A percentile compares a stretch with the other conserved stretches of the same genome.
Evolutionary conservation across 306 rosid genomes (phyloP).

Genomic region (Amphicarpaea edgeworthii): DNA sequence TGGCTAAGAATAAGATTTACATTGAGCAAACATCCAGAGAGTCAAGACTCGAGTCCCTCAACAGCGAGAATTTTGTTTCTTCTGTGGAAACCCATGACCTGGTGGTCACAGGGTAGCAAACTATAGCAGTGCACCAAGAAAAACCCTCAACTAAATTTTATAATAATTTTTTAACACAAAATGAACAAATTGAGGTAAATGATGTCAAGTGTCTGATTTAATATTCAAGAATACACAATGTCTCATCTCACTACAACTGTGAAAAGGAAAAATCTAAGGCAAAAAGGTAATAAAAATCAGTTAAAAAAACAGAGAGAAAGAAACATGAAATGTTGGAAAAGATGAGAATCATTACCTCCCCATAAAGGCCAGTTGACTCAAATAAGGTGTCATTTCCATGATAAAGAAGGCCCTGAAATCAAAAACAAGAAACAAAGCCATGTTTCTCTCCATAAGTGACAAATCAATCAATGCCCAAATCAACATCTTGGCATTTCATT

Average conservation of each 20-base stretch:
- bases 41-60: background rate
- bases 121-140: background rate
- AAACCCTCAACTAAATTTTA: background rate
- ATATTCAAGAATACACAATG: background rate
- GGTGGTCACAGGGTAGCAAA: background rate
- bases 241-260: background rate
- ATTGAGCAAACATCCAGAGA: background rate
- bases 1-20: no score
- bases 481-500: background rate
- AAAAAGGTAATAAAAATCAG: background rate
- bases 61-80: background rate
- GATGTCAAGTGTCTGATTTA: background rate
- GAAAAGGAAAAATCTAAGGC: background rate
- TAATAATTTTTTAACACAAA: background rate
- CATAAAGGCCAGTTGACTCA: slow-evolving; percentile 87
- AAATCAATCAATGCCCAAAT: background rate
- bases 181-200: slow-evolving; percentile 5
- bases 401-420: slow-evolving; percentile 87
- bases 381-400: slow-evolving; percentile 72
- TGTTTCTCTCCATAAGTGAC: slow-evolving; percentile 10
- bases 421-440: slow-evolving; percentile 29
- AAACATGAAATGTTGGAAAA: background rate
- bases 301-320: no score
- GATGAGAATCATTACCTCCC: slow-evolving; percentile 55
- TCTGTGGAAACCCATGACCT: background rate